Conservation (phyloP, 2,329 filamentous ascomycete genomes). For the Diaporthe amygdali region DNA sequence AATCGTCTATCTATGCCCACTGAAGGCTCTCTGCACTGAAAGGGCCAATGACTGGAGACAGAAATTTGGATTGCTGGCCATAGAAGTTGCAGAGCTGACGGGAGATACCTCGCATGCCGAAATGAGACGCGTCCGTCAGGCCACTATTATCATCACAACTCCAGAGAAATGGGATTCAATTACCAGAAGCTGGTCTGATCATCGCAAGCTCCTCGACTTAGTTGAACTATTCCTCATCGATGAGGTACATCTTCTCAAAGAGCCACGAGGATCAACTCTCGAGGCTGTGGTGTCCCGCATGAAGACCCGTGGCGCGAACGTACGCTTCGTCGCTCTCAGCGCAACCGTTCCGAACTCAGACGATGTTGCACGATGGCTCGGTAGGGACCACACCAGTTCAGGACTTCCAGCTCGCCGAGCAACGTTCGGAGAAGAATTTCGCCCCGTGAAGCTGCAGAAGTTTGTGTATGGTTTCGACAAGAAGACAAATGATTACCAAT, state of each 20-base stretch:
- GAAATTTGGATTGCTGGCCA: conserved; percentile 72
- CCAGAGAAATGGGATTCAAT: conserved; percentile 94
- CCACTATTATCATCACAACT: conserved; percentile 84
- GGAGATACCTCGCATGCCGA: conserved; percentile 77
- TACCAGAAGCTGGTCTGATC: conserved; percentile 85
- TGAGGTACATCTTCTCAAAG: conserved; percentile 86
- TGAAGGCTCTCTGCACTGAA: conserved; percentile 82
- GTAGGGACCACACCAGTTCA: conserved; percentile 64
- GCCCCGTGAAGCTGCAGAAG: conserved; percentile 78
- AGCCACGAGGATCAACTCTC: conserved; percentile 77
- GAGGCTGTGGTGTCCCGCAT: conserved; percentile 87
- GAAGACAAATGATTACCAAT: conserved; percentile 73
- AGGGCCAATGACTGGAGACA: conserved; percentile 76
- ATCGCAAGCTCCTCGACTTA: conserved; percentile 74
- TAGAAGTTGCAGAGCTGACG: conserved; percentile 79
- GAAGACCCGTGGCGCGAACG: conserved; percentile 77
- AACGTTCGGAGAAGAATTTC: conserved; percentile 78
- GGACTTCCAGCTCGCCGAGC: conserved; percentile 69
- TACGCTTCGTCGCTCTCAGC: conserved; percentile 82
- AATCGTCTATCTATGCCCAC: conserved; percentile 84
- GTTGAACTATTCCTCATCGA: conserved; percentile 85
- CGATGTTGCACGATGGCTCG: conserved; percentile 82
- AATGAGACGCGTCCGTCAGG: conserved; percentile 71
- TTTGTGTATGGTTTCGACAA: conserved; percentile 75
- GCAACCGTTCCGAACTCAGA: conserved; percentile 84